Evolutionary conservation across 768 basidiomycete genomes (phyloP).

Genomic region (Rhizopogon vesiculosus): DNA sequence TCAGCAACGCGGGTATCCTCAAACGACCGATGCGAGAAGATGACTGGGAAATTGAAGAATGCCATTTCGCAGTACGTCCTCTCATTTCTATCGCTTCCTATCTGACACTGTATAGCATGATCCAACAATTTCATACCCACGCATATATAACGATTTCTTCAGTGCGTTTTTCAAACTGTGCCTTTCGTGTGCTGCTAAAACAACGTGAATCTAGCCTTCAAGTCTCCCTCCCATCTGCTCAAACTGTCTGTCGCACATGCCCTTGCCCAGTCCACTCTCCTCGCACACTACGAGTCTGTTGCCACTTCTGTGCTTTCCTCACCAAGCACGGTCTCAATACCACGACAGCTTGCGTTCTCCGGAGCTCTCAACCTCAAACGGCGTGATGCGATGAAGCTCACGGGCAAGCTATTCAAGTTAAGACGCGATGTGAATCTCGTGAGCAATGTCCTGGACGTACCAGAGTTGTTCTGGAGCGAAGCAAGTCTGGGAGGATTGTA

Average conservation of each 20-base stretch:
- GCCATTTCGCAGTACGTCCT: slow-evolving; percentile 72
- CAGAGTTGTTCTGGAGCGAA: slow-evolving; percentile 93
- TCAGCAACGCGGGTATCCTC: slow-evolving; percentile 67
- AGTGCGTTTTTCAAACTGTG: slow-evolving; percentile 47
- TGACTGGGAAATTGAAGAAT: slow-evolving; percentile 92
- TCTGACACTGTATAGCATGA: slow-evolving; percentile 62
- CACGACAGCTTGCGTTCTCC: slow-evolving; percentile 72
- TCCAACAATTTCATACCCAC: slow-evolving; percentile 74
- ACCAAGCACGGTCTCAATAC: slow-evolving; percentile 74
- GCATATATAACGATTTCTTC: slow-evolving; percentile 96
- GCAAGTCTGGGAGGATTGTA: slow-evolving; percentile 86
- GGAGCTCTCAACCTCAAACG: slow-evolving; percentile 75
- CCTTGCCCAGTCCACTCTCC: slow-evolving; percentile 88
- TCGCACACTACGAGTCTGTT: slow-evolving; percentile 81
- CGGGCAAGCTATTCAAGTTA: slow-evolving; percentile 81
- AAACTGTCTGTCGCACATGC: slow-evolving; percentile 94
- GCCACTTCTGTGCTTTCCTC: slow-evolving; percentile 77
- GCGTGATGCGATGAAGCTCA: slow-evolving; percentile 81
- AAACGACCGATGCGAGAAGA: slow-evolving; percentile 55
- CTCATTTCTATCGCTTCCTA: not conserved
- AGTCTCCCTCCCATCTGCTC: slow-evolving; percentile 84
- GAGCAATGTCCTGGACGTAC: slow-evolving; percentile 89
- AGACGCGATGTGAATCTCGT: slow-evolving; percentile 88
- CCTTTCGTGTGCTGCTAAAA: not conserved
- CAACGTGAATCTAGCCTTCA: slow-evolving; percentile 57